Percentiles rank a stretch among this genome's conserved stretches.
Evolutionary conservation across 164 flowering plant species (phyloP).

Genomic region (Vitis cinerea): DNA sequence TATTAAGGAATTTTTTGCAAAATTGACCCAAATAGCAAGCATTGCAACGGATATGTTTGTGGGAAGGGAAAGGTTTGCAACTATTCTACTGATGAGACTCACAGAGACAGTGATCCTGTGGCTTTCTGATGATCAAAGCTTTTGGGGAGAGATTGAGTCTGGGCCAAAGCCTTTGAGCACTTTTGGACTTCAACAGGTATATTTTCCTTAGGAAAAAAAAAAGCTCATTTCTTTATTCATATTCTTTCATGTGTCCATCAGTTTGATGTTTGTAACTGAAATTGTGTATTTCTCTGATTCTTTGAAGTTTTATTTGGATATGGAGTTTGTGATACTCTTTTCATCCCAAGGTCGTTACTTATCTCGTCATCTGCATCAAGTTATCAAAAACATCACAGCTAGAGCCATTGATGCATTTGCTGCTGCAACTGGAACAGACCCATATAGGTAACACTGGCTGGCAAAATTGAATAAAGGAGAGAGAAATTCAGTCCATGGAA

Average conservation of each 20-base stretch:
- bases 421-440: constrained; percentile 67
- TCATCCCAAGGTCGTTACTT: constrained; percentile 90
- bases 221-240: neutral
- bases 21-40: constrained; percentile 62
- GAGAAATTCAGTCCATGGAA: too few species aligned
- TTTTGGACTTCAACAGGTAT: constrained; percentile 90
- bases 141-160: constrained; percentile 91
- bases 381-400: constrained; percentile 69
- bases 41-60: constrained; percentile 89
- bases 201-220: neutral
- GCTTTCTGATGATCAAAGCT: constrained; percentile 88
- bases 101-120: constrained; percentile 92
- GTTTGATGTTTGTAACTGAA: neutral
- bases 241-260: neutral
- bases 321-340: constrained; percentile 86
- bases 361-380: constrained; percentile 85
- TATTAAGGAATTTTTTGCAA: constrained; percentile 69
- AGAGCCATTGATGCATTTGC: constrained; percentile 85
- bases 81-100: constrained; percentile 83
- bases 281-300: constrained; percentile 2
- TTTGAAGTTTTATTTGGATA: constrained; percentile 88
- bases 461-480: neutral
- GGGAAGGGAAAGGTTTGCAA: constrained; percentile 93
- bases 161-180: constrained; percentile 81
- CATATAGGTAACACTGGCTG: constrained; percentile 68